Evolutionary conservation across 305 asterid species (phyloP).

Genomic region (Rubia tinctorum): DNA sequence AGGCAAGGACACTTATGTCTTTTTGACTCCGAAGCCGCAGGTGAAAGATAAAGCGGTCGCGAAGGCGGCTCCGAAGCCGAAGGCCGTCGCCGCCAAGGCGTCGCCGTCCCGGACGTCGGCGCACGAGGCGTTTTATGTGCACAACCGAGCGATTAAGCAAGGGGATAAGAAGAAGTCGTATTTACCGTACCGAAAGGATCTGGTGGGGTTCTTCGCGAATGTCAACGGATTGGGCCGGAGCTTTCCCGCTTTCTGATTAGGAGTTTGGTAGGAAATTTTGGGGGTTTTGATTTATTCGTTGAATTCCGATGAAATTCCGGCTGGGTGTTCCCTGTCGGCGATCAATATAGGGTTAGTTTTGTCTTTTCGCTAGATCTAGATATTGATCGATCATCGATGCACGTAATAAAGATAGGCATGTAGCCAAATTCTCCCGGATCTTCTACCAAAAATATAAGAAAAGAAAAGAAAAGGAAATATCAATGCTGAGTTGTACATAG

Average conservation of each 20-base stretch:
- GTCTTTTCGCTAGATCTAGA: not conserved
- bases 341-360: not conserved
- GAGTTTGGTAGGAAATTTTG: not conserved
- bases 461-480: not conserved
- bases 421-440: not conserved
- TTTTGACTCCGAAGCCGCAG: constrained; percentile 42
- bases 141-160: constrained; percentile 54
- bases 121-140: constrained; percentile 60
- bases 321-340: not conserved
- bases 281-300: not conserved
- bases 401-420: not conserved
- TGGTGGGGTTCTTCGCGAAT: constrained; percentile 56
- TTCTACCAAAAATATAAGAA: not conserved
- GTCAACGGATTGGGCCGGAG: constrained; percentile 22
- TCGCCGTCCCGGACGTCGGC: constrained; percentile 34
- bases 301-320: not conserved
- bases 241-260: constrained; percentile 14
- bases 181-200: constrained; percentile 71
- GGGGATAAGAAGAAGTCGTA: constrained; percentile 67
- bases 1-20: constrained; percentile 64
- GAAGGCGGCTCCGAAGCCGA: constrained; percentile 25
- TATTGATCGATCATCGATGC: not conserved
- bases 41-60: not conserved
- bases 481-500: constrained; percentile 1
- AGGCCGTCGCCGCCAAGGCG: not conserved